Percentiles rank a stretch among this genome's conserved stretches.
phyloP scores from a whole-genome alignment of 352 stramenopile genomes.

The Phytopythium kandeliae region DNA sequence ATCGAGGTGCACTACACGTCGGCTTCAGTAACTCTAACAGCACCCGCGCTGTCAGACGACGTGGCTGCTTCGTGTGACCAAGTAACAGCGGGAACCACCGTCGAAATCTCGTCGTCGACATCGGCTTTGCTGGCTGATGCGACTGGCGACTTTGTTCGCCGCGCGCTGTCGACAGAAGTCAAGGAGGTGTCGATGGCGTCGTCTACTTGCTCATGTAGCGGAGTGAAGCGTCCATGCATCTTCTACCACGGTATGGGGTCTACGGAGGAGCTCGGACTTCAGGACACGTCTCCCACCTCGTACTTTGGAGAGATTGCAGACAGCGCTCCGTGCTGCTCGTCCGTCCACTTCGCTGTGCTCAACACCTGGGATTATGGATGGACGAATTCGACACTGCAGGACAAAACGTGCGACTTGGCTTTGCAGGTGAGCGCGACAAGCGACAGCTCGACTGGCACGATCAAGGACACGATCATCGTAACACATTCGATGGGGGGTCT shows the following conservation, averaged over 20 bases:
- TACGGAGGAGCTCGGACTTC: conserved; percentile 17
- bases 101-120: not conserved
- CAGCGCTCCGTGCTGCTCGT: conserved; percentile 39
- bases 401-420: conserved; percentile 27
- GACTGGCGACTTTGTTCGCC: not conserved
- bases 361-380: conserved; percentile 30
- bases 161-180: not conserved
- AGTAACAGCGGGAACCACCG: not conserved
- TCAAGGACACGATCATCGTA: conserved; percentile 40
- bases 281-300: conserved; percentile 47
- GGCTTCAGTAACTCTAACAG: no score
- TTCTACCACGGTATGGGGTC: conserved; percentile 38
- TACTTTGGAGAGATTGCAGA: conserved; percentile 33
- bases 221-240: conserved; percentile 25
- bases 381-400: conserved; percentile 26
- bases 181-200: conserved; percentile 7
- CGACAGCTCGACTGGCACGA: conserved; percentile 12
- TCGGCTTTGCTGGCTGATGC: conserved; percentile 1
- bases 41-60: no score
- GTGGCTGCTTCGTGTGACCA: no score
- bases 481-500: conserved; percentile 55
- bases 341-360: conserved; percentile 35
- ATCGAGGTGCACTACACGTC: no score
- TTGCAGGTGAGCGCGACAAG: conserved; percentile 11
- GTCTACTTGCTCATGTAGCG: conserved; percentile 23